Evolutionary conservation across 805 yeast species (phyloP), one percentile per base, ranked within the genome.

Genomic region (Pichia insulana): DNA sequence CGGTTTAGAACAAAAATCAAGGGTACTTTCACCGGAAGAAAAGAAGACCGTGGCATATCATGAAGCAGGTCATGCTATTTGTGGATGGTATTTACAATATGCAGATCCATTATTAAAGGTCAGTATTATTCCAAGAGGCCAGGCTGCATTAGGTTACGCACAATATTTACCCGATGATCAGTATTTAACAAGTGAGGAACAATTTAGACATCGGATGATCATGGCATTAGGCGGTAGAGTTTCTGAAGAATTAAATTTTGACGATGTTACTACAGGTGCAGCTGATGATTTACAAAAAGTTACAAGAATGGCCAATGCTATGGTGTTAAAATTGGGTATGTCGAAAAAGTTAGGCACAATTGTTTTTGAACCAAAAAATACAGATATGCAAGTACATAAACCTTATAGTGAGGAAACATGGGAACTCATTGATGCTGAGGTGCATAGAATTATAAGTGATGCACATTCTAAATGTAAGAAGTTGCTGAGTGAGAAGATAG

Each of bases 191-290:
- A 80, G 80, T 44, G 73, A 78, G 49, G 96, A 92, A 62, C 74
- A 89, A 48, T 71, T 70, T 50, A 50, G 49, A 41, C 95, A 92
- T 61, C 75, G 95, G 50, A 89, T 92, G 95, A 78, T 88, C 22
- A 94, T 92, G 97, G 83, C 97, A 0, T 70, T 92, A 37, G 99
- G 97, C 33, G 99, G 99, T 16, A 76, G 99, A 54, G 97, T 92
- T 16, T 79, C 94, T 31, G 99, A 92, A 64, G 98, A 94, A 64
- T 64, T 92, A 38, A 88, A 90, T 59, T 92, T 92, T 58, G 73
- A 77, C 16, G 78, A 89, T n/a, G 95, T 92, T 9, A 89, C 97
- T 7, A 80, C 94, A 43, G 98, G 99, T 45, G 98, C 96, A 0
- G 79, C 88, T 18, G 96, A 92, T 57, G 99, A 92, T 62, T 89